phyloP scores from a whole-genome alignment of 179 eudicot species.

The Spinacia oleracea region DNA sequence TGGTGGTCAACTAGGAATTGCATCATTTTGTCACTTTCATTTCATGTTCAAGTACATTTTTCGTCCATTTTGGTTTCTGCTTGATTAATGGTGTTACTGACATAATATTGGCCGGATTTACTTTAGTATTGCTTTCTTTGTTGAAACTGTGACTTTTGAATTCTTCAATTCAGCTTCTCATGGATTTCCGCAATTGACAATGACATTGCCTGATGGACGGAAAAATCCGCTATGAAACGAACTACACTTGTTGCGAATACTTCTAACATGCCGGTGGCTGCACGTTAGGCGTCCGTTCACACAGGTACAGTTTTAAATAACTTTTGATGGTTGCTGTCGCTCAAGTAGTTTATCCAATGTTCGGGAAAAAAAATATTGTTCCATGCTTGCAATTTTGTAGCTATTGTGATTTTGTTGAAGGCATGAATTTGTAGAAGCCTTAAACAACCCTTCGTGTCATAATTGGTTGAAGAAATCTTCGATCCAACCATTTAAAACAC shows the following conservation, averaged over 20 bases:
- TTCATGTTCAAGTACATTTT: neutral
- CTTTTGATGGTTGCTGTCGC: neutral
- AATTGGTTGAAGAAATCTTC: conserved; percentile 48
- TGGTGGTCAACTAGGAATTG: neutral
- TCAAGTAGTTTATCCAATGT: neutral
- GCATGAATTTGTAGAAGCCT: too few species aligned
- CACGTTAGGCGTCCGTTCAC: conserved; percentile 98
- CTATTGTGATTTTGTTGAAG: neutral
- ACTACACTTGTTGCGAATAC: conserved; percentile 99
- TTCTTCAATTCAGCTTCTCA: conserved; percentile 68
- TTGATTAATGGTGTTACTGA: conserved; percentile 20
- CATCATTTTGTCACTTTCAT: neutral
- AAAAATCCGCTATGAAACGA: conserved; percentile 99
- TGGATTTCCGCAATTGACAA: conserved; percentile 99
- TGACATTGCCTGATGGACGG: conserved; percentile 99
- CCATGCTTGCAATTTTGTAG: neutral
- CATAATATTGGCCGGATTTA: conserved; percentile 4
- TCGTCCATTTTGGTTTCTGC: neutral
- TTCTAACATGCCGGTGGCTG: conserved; percentile 99
- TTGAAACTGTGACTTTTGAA: conserved; percentile 14
- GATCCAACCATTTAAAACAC: conserved; percentile 52
- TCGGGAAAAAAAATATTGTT: too few species aligned
- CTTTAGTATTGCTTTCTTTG: conserved; percentile 10
- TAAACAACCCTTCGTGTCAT: too few species aligned
- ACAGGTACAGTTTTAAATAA: conserved; percentile 52